Percentiles rank a stretch among this genome's conserved stretches.
Conservation (phyloP, 257 asterid species). For the Nicotiana benthamiana region DNA sequence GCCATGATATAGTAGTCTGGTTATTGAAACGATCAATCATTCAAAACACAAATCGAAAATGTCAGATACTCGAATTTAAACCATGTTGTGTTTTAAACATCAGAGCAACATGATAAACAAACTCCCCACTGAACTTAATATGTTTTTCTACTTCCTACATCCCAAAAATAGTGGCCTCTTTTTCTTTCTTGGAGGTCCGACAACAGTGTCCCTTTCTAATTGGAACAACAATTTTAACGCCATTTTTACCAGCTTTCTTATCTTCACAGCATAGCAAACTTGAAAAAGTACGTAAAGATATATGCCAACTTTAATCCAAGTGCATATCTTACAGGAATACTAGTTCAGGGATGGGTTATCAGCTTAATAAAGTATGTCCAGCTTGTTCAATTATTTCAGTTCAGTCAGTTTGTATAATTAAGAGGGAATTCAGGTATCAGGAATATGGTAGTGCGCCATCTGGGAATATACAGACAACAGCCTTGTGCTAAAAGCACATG, state of each 20-base stretch:
- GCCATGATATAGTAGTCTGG: background rate
- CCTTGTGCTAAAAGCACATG: background rate
- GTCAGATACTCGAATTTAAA: constrained; percentile 1
- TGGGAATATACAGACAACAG: background rate
- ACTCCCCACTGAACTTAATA: background rate
- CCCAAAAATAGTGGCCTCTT: background rate
- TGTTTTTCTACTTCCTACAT: background rate
- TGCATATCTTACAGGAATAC: background rate
- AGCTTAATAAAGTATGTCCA: background rate
- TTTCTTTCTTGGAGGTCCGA: background rate
- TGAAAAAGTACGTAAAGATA: background rate
- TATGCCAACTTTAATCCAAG: background rate
- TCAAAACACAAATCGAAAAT: background rate
- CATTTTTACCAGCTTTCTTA: background rate
- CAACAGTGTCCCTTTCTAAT: background rate
- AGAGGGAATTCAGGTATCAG: background rate
- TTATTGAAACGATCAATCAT: background rate
- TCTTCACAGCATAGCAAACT: background rate
- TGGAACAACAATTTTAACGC: background rate
- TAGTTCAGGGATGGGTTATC: background rate
- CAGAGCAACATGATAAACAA: background rate
- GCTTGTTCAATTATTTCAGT: background rate
- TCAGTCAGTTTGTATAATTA: background rate
- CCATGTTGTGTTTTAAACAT: background rate
- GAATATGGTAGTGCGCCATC: background rate